Conservation (phyloP, 805 yeast species). For the Saccharomycopsis oosterbeekiorum region DNA sequence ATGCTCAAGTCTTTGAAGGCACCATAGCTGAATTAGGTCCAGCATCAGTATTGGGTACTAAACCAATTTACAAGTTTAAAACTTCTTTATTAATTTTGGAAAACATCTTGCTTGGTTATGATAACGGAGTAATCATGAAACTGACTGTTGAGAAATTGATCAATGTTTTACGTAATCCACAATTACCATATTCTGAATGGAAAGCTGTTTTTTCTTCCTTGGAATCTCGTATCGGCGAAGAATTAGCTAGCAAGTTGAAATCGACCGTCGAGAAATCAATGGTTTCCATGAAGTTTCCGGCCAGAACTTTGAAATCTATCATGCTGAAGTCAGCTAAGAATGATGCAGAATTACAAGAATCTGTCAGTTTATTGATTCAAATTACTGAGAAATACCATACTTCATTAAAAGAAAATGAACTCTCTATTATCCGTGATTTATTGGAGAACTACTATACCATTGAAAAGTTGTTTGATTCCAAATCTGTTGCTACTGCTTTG, state of each 20-base stretch:
- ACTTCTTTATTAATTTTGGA: conserved; percentile 49
- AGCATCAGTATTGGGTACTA: conserved; percentile 74
- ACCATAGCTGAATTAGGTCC: conserved; percentile 84
- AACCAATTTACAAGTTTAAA: conserved; percentile 67
- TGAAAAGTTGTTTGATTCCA: conserved; percentile 77
- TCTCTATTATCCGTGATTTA: conserved; percentile 56
- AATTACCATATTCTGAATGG: conserved; percentile 94
- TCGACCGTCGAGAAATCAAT: conserved; percentile 56
- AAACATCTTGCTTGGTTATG: conserved; percentile 83
- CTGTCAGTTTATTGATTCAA: conserved; percentile 62
- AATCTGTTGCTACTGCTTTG: conserved; percentile 55
- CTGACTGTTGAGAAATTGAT: conserved; percentile 66
- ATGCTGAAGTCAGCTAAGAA: conserved; percentile 51
- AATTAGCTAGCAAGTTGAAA: conserved; percentile 59
- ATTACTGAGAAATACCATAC: conserved; percentile 60
- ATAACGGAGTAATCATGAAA: conserved; percentile 90
- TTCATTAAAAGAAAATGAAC: conserved; percentile 83
- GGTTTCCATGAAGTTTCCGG: conserved; percentile 61
- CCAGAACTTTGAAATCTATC: conserved; percentile 68
- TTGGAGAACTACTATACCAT: conserved; percentile 65
- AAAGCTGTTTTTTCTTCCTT: conserved; percentile 72
- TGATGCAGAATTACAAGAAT: conserved; percentile 42
- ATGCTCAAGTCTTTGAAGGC: conserved; percentile 91
- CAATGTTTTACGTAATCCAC: conserved; percentile 64
- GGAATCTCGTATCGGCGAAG: conserved; percentile 79